Percentiles rank a stretch among this genome's conserved stretches.
Evolutionary conservation across 2,329 filamentous ascomycete genomes (phyloP).

Genomic region (Fusarium sp.): DNA sequence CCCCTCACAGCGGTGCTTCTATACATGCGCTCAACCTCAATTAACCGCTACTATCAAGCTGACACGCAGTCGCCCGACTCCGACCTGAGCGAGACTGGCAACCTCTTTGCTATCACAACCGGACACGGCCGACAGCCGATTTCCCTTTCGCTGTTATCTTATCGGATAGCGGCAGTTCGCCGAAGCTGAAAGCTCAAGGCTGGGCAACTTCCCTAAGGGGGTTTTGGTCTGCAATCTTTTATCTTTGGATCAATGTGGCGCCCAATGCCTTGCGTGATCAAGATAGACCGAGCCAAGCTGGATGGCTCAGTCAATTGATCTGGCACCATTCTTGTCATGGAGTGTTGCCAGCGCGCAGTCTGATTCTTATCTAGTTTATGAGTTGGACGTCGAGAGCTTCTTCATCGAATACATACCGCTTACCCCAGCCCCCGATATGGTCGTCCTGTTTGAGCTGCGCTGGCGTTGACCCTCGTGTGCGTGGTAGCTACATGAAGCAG

Average conservation of each 20-base stretch:
- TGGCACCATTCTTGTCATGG: slow-evolving; percentile 8
- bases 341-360: slow-evolving; percentile 1
- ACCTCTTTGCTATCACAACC: slow-evolving; percentile 9
- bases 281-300: slow-evolving; percentile 39
- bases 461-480: neutral
- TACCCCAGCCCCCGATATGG: neutral
- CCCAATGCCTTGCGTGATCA: slow-evolving; percentile 5
- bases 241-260: slow-evolving; percentile 20
- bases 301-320: slow-evolving; percentile 24
- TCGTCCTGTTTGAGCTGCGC: neutral
- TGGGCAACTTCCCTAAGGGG: slow-evolving; percentile 18
- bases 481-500: slow-evolving; percentile 3
- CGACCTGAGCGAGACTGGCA: slow-evolving; percentile 5
- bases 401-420: neutral
- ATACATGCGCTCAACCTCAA: neutral
- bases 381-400: slow-evolving; percentile 1
- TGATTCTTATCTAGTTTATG: neutral
- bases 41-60: neutral
- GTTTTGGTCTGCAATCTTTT: slow-evolving; percentile 17
- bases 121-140: slow-evolving; percentile 40
- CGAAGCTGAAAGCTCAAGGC: slow-evolving; percentile 22
- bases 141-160: slow-evolving; percentile 18
- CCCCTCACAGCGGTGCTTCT: neutral
- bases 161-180: slow-evolving; percentile 34
- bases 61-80: slow-evolving; percentile 34